These are phyloP conservation scores for Cercospora citrullina DNA, from an alignment of 2,329 filamentous ascomycete genomes.

Conservation along the genomic window DNA sequence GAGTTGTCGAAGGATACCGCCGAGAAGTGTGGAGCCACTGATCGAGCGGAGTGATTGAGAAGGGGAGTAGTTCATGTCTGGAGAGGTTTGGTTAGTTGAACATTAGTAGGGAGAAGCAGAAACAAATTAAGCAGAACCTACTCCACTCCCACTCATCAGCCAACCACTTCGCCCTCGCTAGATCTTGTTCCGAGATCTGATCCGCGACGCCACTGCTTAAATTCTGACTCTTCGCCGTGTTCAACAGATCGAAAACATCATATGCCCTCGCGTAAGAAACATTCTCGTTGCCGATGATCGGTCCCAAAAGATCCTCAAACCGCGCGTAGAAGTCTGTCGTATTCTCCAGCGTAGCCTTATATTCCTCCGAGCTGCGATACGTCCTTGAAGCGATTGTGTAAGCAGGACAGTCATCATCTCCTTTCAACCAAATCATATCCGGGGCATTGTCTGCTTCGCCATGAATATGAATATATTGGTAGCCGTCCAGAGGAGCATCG, in stretches of 20 bases:
- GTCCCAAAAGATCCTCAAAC: background rate
- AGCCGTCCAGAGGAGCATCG: conserved; percentile 6
- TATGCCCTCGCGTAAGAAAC: conserved; percentile 14
- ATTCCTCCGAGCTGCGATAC: background rate
- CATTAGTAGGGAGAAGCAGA: no score
- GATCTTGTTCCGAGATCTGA: background rate
- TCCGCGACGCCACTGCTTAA: background rate
- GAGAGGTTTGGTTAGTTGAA: background rate
- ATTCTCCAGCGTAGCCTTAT: background rate
- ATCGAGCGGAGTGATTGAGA: background rate
- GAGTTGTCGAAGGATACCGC: conserved; percentile 14
- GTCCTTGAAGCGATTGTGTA: background rate
- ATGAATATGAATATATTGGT: conserved; percentile 16
- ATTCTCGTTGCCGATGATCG: conserved; percentile 12
- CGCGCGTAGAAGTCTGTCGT: conserved; percentile 6
- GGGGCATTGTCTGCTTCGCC: conserved; percentile 16
- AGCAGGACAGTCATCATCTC: conserved; percentile 15
- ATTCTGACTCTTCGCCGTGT: conserved; percentile 16
- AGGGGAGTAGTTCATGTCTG: conserved; percentile 5
- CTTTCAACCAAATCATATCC: conserved; percentile 21
- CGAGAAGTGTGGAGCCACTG: conserved; percentile 9
- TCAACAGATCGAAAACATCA: conserved; percentile 18
- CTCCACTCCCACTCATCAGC: conserved; percentile 16
- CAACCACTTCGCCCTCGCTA: conserved; percentile 6
- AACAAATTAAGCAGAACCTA: background rate